phyloP scores from a whole-genome alignment of 208 protist genomes.

The Zelonia costaricensis region DNA sequence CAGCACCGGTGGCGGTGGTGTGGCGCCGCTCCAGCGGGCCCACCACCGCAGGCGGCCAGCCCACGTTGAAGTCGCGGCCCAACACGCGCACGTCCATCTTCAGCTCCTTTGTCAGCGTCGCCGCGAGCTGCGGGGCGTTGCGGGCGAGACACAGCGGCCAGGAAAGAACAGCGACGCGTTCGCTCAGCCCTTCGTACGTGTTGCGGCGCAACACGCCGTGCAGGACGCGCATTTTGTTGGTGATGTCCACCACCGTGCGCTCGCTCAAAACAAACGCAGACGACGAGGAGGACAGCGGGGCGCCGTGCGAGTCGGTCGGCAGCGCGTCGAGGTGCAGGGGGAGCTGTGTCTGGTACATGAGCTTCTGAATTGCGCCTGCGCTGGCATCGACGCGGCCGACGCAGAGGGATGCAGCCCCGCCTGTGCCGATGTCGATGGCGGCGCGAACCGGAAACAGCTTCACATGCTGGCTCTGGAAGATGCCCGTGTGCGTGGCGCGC shows the following conservation, averaged over 20 bases:
- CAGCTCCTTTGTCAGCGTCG: conserved; percentile 59
- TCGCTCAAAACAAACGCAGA: conserved; percentile 57
- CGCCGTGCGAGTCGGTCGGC: neutral
- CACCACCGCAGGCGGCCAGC: conserved; percentile 21
- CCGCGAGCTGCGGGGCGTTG: conserved; percentile 55
- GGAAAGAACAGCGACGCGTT: conserved; percentile 73
- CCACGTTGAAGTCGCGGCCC: conserved; percentile 52
- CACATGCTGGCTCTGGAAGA: conserved; percentile 77
- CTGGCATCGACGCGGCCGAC: conserved; percentile 79
- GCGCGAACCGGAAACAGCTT: conserved; percentile 85
- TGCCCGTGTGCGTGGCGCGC: conserved; percentile 39
- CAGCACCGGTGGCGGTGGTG: neutral
- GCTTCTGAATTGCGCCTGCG: conserved; percentile 38
- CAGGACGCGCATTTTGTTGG: conserved; percentile 72
- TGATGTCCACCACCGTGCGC: conserved; percentile 55
- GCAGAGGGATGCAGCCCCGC: conserved; percentile 65
- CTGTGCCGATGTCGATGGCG: conserved; percentile 86
- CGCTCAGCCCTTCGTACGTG: conserved; percentile 62
- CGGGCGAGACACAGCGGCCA: conserved; percentile 69
- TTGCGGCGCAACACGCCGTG: conserved; percentile 64
- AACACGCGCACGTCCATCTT: conserved; percentile 75
- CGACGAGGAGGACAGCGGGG: conserved; percentile 1
- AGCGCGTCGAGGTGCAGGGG: conserved; percentile 58
- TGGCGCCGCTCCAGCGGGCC: neutral
- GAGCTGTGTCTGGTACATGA: conserved; percentile 85